Base-by-base conservation (phyloP, 1,139 yeast species). In the Lodderomyces theae region DNA sequence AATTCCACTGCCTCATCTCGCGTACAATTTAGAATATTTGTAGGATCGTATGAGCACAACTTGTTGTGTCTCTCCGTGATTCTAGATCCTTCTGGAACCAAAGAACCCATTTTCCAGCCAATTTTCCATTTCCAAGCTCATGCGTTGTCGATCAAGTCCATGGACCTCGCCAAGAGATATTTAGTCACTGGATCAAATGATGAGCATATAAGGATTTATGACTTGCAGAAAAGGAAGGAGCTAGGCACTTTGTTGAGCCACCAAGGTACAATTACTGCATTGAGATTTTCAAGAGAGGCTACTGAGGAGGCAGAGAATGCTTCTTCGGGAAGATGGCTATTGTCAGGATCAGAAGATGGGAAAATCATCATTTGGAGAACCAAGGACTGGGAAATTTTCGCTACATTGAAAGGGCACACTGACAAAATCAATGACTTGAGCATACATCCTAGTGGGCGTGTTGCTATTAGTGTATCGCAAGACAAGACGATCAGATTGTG, bases 91-190 rank as follows among this genome's bases (percentile, higher is more conserved):
- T 50, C 45, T 3, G 50, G 53, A 1, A 47, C 43, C 37, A 52
- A 44, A 34, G 61, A 58, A 13, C 84, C 90, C 2, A 73, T 86
- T 4, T 92, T 94, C 66, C 90, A 88, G 37, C 96, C 97, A 1
- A 80, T 94, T 35, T 92, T 92, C 72, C 97, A 92, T 61, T 92
- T 92, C 63, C 88, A 92, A 52, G 96, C 98, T 2, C 98, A 92
- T 63, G 74, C 95, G 0, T 75, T 88, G 42, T 86, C 96, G 24
- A 87, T 92, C 45, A 82, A 90, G 60, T 77, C 94, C 38, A 72
- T 92, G 49, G 97, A 92, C 48, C 70, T 82, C 23, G 88, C 95
- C 21, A 85, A 80, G 52, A 72, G 97, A 53, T 90, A 88, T 58
- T 69, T 92, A 41, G 97, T 88, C 3, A 86, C 96, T 3, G 99